Conservation (phyloP, 1,139 yeast genomes). For the Zhuliangozyma blackwelliae region DNA sequence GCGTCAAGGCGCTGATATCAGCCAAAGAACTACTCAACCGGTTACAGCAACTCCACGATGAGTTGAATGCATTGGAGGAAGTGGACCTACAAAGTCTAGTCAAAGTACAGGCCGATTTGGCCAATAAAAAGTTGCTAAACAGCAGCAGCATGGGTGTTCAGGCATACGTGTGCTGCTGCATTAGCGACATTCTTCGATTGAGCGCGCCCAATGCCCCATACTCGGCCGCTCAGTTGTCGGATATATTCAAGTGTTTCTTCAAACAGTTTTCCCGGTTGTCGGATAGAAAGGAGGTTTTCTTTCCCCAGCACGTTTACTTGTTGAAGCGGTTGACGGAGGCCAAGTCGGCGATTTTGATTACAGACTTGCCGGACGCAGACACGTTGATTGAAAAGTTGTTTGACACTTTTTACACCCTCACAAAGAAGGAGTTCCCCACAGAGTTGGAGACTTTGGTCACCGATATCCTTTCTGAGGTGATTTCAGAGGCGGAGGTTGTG, state of each 20-base stretch:
- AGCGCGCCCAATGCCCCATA: slow-evolving; percentile 93
- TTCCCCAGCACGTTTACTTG: slow-evolving; percentile 61
- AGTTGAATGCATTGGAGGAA: slow-evolving; percentile 52
- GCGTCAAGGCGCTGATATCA: slow-evolving; percentile 51
- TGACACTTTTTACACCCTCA: slow-evolving; percentile 56
- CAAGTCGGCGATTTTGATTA: slow-evolving; percentile 69
- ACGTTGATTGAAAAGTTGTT: slow-evolving; percentile 54
- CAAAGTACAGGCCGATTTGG: slow-evolving; percentile 47
- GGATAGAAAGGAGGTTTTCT: slow-evolving; percentile 61
- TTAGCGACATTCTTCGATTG: slow-evolving; percentile 71
- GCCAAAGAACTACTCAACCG: slow-evolving; percentile 52
- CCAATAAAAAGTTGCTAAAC: slow-evolving; percentile 52
- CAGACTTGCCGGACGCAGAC: slow-evolving; percentile 68
- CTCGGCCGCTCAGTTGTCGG: slow-evolving; percentile 57
- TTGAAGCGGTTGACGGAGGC: slow-evolving; percentile 73
- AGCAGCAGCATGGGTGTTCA: slow-evolving; percentile 70
- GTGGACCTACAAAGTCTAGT: slow-evolving; percentile 30
- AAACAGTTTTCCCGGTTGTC: slow-evolving; percentile 56
- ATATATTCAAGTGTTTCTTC: slow-evolving; percentile 60
- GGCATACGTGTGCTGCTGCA: slow-evolving; percentile 67
- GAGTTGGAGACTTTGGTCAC: slow-evolving; percentile 57
- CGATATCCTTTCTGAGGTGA: slow-evolving; percentile 70
- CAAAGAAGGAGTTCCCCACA: slow-evolving; percentile 32
- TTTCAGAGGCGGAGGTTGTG: slow-evolving; percentile 69
- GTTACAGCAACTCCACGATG: slow-evolving; percentile 50